Base-by-base conservation (phyloP, 805 yeast species). In the Candida ulmi region DNA sequence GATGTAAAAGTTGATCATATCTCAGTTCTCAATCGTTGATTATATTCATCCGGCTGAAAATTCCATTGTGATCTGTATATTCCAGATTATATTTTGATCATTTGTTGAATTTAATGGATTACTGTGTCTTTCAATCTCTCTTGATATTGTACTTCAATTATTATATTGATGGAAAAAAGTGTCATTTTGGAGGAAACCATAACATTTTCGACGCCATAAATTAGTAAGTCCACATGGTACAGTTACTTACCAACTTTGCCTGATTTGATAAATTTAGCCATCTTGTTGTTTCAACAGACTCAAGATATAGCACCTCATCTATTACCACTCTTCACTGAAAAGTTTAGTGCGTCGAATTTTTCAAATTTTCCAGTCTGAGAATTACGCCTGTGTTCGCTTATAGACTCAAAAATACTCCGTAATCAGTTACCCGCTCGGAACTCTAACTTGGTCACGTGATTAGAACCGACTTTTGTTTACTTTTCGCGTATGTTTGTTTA, bases 191-290 rank as follows among this genome's bases (percentile, higher is more conserved):
- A n/a, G n/a, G n/a, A n/a, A n/a, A n/a, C n/a, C n/a, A n/a, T n/a
- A n/a, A n/a, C n/a, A n/a, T n/a, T n/a, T n/a, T n/a, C n/a, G n/a
- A n/a, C n/a, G n/a, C n/a, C n/a, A n/a, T 11, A n/a, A n/a, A 23
- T 21, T 8, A 18, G n/a, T 21, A 17, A 19, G 30, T n/a, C 15
- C 16, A 16, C n/a, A 24, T 8, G 15, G 23, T 17, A n/a, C 7
- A 9, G 15, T 41, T 76, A 82, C 93, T 71, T 82, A 83, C 91
- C 96, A 83, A 90, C 97, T 41, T 41, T 41, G 80, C 96, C 96
- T 70, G 96, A 85, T 80, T 90, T 90, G 76, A 90, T 81, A 82
- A 90, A 88, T 76, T 90, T 90, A 77, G 95, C 95, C 95, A 87
- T 88, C 74, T 62, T 37, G 37, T 11, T 33, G 23, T 18, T 31